Percentiles rank a stretch among this genome's conserved stretches.
Conservation (phyloP, 176 grass and related monocot genomes). For the Guadua angustifolia region DNA sequence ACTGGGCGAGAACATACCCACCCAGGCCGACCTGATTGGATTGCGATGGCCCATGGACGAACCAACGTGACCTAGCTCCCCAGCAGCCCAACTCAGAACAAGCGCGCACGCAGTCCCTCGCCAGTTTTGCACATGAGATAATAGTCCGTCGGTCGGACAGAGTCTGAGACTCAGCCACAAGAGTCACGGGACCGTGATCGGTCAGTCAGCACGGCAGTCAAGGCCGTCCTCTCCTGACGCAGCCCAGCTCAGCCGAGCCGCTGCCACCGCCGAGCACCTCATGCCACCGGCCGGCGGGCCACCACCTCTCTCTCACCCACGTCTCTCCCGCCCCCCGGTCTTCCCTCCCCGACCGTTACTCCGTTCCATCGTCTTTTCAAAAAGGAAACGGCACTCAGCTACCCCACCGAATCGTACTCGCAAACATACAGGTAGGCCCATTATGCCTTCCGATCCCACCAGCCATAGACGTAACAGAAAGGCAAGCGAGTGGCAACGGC, state of each 20-base stretch:
- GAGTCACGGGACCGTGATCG: not conserved
- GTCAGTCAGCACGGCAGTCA: slow-evolving; percentile 14
- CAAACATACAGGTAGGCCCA: not conserved
- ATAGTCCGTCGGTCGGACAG: too few species aligned
- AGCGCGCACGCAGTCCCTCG: too few species aligned
- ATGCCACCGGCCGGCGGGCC: not conserved
- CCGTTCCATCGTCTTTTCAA: not conserved
- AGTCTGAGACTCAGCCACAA: not conserved
- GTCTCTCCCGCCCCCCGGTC: not conserved
- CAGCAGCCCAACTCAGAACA: too few species aligned
- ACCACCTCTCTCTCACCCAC: not conserved
- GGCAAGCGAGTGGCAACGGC: not conserved
- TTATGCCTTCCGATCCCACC: rapidly evolving
- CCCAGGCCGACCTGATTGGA: too few species aligned
- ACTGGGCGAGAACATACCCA: not conserved
- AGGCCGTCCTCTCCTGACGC: not conserved
- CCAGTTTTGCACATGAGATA: too few species aligned
- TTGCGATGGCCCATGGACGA: too few species aligned
- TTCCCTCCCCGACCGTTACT: slow-evolving; percentile 41
- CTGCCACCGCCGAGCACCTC: slow-evolving; percentile 1
- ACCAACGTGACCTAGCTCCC: too few species aligned
- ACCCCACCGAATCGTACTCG: rapidly evolving
- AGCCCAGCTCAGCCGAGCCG: not conserved
- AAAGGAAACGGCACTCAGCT: not conserved
- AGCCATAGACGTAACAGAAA: not conserved